Conservation (phyloP, 805 yeast genomes). For the Sungouiella blattae region DNA sequence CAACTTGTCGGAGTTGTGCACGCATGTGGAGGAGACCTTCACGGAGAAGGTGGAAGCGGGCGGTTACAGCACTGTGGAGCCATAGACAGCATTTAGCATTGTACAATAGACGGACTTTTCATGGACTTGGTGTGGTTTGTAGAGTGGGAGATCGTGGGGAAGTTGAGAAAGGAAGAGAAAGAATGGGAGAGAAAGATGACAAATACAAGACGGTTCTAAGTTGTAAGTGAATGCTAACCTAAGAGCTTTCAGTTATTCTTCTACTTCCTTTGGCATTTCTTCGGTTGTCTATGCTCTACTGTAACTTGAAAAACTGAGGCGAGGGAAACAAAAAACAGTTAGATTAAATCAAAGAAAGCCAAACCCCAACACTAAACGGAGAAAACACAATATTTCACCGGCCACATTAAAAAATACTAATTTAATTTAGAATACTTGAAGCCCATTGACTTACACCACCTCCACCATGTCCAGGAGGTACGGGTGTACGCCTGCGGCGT, state of each 20-base stretch:
- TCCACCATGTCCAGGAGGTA: constrained; percentile 1
- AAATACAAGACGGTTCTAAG: too few relatives aligned
- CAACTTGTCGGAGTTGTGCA: constrained; percentile 78
- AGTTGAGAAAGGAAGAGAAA: background rate
- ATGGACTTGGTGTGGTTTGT: background rate
- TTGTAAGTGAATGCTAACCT: too few relatives aligned
- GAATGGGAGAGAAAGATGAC: background rate
- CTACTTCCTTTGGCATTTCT: too few relatives aligned
- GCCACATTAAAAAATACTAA: too few relatives aligned
- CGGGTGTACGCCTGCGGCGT: background rate
- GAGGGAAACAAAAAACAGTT: too few relatives aligned
- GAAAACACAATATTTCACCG: too few relatives aligned
- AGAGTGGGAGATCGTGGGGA: background rate
- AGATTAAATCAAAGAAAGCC: too few relatives aligned
- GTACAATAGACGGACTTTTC: constrained; percentile 2
- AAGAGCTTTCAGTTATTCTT: too few relatives aligned
- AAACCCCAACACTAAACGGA: too few relatives aligned
- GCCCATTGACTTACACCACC: background rate
- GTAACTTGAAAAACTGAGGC: too few relatives aligned
- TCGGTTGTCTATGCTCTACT: too few relatives aligned
- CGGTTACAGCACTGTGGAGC: constrained; percentile 48
- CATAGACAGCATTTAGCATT: constrained; percentile 20
- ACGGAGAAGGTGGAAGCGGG: constrained; percentile 62
- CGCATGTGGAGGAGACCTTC: constrained; percentile 76
- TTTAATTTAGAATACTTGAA: too few relatives aligned